phyloP scores from a whole-genome alignment of 768 basidiomycete species.

The Rickenella mellea region DNA sequence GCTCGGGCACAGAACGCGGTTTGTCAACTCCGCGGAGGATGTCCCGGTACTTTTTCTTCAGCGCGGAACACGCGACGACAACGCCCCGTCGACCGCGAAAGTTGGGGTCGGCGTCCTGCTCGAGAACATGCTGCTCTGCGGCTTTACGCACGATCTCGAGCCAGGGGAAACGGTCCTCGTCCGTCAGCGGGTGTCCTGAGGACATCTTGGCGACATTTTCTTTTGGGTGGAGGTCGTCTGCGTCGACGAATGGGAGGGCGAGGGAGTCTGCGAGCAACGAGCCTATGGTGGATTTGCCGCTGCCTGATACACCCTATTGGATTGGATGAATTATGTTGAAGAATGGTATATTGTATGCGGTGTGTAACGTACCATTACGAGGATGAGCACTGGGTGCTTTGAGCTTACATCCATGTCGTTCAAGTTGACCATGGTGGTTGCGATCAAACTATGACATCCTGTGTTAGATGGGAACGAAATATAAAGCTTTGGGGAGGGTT shows the following conservation, averaged over 20 bases:
- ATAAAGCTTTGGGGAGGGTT: background rate
- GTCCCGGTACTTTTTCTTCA: conserved; percentile 76
- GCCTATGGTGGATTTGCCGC: conserved; percentile 68
- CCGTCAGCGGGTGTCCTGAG: conserved; percentile 61
- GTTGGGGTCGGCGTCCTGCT: conserved; percentile 13
- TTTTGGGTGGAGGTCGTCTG: conserved; percentile 77
- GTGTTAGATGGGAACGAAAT: conserved; percentile 6
- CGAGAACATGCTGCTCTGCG: conserved; percentile 36
- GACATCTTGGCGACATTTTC: conserved; percentile 87
- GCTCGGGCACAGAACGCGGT: conserved; percentile 12
- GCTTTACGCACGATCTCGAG: conserved; percentile 59
- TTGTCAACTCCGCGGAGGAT: conserved; percentile 54
- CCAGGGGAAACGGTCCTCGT: conserved; percentile 84
- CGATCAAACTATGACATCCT: conserved; percentile 6
- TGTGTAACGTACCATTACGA: no score
- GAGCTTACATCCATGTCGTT: no score
- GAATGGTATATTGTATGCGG: no score
- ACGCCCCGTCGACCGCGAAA: conserved; percentile 32
- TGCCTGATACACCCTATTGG: conserved; percentile 71
- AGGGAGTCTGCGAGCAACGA: conserved; percentile 48
- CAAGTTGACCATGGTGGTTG: no score
- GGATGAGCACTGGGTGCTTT: no score
- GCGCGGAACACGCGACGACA: conserved; percentile 81
- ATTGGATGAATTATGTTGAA: no score
- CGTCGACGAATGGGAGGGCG: conserved; percentile 75